A percentile compares a stretch with the other conserved stretches of the same genome.
These are phyloP conservation scores for Lactarius vividus DNA, from an alignment of 768 basidiomycete species.

Conservation along the genomic window DNA sequence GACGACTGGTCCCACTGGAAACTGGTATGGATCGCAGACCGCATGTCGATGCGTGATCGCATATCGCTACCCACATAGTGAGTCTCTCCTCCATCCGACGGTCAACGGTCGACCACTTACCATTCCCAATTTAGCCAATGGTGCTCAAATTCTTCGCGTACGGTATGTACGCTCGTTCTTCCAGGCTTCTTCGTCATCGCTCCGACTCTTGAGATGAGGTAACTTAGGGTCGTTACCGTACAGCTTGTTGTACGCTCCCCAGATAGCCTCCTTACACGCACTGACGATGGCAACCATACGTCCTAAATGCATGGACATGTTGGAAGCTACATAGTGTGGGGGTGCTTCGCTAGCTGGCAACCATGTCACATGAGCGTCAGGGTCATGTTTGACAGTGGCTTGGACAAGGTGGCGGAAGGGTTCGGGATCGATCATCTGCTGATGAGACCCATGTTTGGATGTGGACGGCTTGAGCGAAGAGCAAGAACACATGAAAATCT, in stretches of 20 bases:
- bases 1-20: conserved; percentile 55
- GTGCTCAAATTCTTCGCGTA: conserved; percentile 59
- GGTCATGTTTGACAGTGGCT: conserved; percentile 19
- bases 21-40: conserved; percentile 45
- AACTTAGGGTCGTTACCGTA: conserved; percentile 36
- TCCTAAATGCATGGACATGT: conserved; percentile 65
- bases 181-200: conserved; percentile 14
- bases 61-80: conserved; percentile 53
- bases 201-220: conserved; percentile 35
- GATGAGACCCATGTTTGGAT: not conserved
- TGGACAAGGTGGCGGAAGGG: conserved; percentile 25
- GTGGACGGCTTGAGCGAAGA: not conserved
- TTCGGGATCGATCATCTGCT: conserved; percentile 23
- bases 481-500: conserved; percentile 18
- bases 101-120: conserved; percentile 36
- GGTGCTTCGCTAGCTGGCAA: conserved; percentile 24
- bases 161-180: conserved; percentile 32
- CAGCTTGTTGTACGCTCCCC: conserved; percentile 56
- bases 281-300: conserved; percentile 53
- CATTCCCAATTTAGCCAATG: conserved; percentile 70
- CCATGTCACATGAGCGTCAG: conserved; percentile 12
- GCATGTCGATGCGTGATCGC: conserved; percentile 66
- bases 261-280: conserved; percentile 70
- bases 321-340: conserved; percentile 39
- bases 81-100: not conserved